These are phyloP conservation scores for Fusarium sp. DNA, from an alignment of 2,329 filamentous ascomycete species.

Conservation along the genomic window DNA sequence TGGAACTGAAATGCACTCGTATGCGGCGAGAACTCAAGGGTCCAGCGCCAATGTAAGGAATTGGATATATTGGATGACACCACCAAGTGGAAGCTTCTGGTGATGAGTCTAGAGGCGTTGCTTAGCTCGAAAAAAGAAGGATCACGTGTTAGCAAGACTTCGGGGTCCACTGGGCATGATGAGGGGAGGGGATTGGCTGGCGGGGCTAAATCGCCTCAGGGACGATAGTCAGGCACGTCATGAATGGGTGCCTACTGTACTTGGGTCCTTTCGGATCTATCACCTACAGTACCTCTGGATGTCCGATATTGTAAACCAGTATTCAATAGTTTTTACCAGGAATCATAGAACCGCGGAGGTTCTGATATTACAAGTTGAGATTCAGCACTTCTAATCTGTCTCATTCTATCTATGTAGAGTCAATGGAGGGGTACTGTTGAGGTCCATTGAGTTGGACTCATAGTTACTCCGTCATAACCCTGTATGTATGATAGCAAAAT, in stretches of 20 bases:
- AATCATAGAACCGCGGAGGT: neutral
- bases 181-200: slow-evolving; percentile 23
- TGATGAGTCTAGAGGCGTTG: slow-evolving; percentile 44
- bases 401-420: neutral
- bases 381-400: neutral
- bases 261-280: slow-evolving; percentile 1
- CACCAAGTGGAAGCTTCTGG: slow-evolving; percentile 46
- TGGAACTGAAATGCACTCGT: slow-evolving; percentile 15
- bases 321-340: neutral
- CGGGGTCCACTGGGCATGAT: slow-evolving; percentile 27
- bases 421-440: neutral
- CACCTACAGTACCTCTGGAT: neutral
- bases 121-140: slow-evolving; percentile 49
- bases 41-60: slow-evolving; percentile 40
- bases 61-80: slow-evolving; percentile 48
- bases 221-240: slow-evolving; percentile 25
- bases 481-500: neutral
- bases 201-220: slow-evolving; percentile 12
- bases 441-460: neutral
- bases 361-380: neutral
- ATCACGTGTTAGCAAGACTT: slow-evolving; percentile 48
- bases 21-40: slow-evolving; percentile 32
- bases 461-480: too few species aligned
- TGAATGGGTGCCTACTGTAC: slow-evolving; percentile 16
- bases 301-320: neutral